Percentiles rank a stretch among this genome's conserved stretches.
Conservation (phyloP, 2,329 filamentous ascomycete species). For the Emergomyces pasteurianus region DNA sequence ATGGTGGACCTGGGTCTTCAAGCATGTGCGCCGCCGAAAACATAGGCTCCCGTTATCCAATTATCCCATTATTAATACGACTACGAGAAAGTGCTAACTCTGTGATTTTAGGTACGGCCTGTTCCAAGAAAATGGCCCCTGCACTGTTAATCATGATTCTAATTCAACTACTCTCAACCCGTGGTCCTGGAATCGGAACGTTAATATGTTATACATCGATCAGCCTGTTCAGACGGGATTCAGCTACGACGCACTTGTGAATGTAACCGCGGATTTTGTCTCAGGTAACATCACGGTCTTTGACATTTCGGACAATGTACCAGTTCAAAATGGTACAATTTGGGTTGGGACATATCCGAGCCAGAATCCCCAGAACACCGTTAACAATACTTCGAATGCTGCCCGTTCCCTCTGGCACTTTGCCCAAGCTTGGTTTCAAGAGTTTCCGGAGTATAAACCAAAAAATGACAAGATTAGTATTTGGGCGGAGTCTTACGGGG, state of each 20-base stretch:
- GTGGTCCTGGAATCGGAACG: slow-evolving; percentile 51
- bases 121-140: slow-evolving; percentile 42
- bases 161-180: slow-evolving; percentile 43
- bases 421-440: slow-evolving; percentile 44
- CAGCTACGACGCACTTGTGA: slow-evolving; percentile 19
- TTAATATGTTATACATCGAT: slow-evolving; percentile 58
- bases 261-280: slow-evolving; percentile 19
- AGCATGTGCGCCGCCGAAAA: neutral
- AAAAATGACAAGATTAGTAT: slow-evolving; percentile 35
- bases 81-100: neutral
- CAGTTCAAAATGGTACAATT: slow-evolving; percentile 1
- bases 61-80: neutral
- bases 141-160: slow-evolving; percentile 40
- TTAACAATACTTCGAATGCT: slow-evolving; percentile 29
- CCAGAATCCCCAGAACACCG: slow-evolving; percentile 7
- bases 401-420: slow-evolving; percentile 43
- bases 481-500: slow-evolving; percentile 36
- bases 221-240: slow-evolving; percentile 51
- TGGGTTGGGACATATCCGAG: slow-evolving; percentile 4
- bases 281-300: neutral
- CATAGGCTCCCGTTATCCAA: neutral
- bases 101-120: slow-evolving; percentile 43
- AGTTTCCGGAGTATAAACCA: slow-evolving; percentile 45
- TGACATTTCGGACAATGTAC: neutral
- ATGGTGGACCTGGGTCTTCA: slow-evolving; percentile 48